A percentile compares a stretch with the other conserved stretches of the same genome.
Conservation (phyloP, 2,329 filamentous ascomycete genomes). For the Fusarium illudens region DNA sequence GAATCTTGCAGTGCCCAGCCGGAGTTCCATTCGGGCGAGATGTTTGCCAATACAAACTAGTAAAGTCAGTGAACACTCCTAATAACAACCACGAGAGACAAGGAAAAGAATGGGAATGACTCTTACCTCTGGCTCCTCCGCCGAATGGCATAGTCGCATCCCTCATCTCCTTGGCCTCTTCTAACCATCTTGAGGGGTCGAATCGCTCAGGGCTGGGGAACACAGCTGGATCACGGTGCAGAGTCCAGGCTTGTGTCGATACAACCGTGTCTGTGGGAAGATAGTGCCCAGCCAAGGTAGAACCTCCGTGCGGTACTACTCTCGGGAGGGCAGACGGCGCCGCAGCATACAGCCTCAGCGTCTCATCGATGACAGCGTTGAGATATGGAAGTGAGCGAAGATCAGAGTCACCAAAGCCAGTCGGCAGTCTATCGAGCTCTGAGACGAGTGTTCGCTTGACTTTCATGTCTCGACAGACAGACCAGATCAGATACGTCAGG, state of each 20-base stretch:
- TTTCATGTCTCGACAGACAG: conserved; percentile 2
- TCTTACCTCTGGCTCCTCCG: neutral
- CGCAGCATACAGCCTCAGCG: conserved; percentile 54
- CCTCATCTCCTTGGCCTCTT: neutral
- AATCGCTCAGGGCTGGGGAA: neutral
- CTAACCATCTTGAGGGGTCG: neutral
- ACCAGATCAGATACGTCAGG: conserved; percentile 56
- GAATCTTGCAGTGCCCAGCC: neutral
- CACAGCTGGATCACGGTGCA: conserved; percentile 48
- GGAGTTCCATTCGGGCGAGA: neutral
- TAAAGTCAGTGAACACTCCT: neutral
- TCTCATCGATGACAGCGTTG: conserved; percentile 55
- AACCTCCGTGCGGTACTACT: conserved; percentile 50
- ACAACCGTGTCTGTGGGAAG: conserved; percentile 52
- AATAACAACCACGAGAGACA: neutral
- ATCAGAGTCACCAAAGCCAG: conserved; percentile 30
- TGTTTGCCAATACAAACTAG: neutral
- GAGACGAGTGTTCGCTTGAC: conserved; percentile 42
- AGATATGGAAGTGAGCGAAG: conserved; percentile 44
- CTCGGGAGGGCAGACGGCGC: conserved; percentile 53
- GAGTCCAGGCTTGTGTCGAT: conserved; percentile 53
- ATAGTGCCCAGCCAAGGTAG: conserved; percentile 48
- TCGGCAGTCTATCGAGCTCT: conserved; percentile 19
- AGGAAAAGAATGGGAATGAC: neutral
- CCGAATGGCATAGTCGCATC: neutral